Conservation (phyloP, 2,329 filamentous ascomycete species). For the Colletotrichum somersetense region DNA sequence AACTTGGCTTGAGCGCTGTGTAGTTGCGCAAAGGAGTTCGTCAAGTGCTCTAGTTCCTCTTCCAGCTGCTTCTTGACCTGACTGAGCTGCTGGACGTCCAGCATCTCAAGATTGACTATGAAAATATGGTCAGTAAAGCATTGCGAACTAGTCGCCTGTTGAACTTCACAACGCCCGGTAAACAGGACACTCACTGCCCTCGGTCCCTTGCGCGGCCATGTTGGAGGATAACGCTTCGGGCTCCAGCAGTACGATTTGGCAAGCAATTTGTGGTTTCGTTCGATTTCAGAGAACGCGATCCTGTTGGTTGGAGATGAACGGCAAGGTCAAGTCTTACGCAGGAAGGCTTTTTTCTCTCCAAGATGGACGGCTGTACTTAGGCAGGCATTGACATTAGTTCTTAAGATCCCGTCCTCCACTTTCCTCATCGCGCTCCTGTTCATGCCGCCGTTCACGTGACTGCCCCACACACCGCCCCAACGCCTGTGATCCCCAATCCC, state of each 20-base stretch:
- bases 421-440: neutral
- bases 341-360: neutral
- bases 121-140: slow-evolving; percentile 8
- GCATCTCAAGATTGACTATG: slow-evolving; percentile 75
- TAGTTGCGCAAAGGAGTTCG: slow-evolving; percentile 88
- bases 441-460: neutral
- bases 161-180: neutral
- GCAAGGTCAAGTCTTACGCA: too few relatives aligned
- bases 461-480: neutral
- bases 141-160: too few relatives aligned
- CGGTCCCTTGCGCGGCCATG: slow-evolving; percentile 38
- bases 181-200: slow-evolving; percentile 29
- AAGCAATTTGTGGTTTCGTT: neutral
- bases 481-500: neutral
- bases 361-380: neutral
- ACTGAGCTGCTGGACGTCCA: slow-evolving; percentile 87
- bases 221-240: neutral
- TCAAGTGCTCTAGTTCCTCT: slow-evolving; percentile 95
- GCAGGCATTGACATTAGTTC: neutral
- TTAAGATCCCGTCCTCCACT: neutral
- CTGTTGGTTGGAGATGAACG: too few relatives aligned
- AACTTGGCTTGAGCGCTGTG: slow-evolving; percentile 93
- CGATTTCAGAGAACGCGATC: too few relatives aligned
- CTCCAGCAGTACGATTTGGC: neutral
- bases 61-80: slow-evolving; percentile 97